A percentile compares a stretch with the other conserved stretches of the same genome.
Conservation (phyloP, 306 rosid genomes). For the Fragaria iinumae region DNA sequence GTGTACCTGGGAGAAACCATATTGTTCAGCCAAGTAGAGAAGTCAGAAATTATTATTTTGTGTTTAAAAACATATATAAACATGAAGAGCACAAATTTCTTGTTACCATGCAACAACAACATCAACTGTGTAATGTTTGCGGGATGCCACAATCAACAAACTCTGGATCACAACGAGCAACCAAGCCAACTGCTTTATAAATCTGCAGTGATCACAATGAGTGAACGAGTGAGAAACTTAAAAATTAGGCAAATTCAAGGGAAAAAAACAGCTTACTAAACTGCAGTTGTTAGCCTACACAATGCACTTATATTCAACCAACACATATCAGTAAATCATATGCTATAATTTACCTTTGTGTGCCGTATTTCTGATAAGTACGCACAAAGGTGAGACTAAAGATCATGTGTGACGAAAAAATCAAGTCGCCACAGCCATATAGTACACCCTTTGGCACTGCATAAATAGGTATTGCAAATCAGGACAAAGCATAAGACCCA, state of each 20-base stretch:
- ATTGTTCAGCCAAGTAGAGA: constrained; percentile 20
- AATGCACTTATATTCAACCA: neutral
- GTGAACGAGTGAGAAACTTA: neutral
- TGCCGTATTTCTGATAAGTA: constrained; percentile 86
- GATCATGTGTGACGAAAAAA: constrained; percentile 98
- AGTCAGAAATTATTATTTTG: neutral
- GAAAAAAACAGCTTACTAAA: too few species aligned
- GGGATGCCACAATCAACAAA: constrained; percentile 90
- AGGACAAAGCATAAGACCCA: constrained; percentile 16
- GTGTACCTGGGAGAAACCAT: constrained; percentile 67
- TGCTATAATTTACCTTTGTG: constrained; percentile 51
- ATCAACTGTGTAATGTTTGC: constrained; percentile 98
- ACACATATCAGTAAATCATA: neutral
- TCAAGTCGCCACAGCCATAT: constrained; percentile 97
- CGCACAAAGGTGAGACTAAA: constrained; percentile 82
- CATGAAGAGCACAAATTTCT: neutral
- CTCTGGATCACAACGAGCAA: constrained; percentile 80
- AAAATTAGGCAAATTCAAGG: neutral
- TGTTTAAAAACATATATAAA: neutral
- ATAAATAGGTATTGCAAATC: constrained; percentile 25
- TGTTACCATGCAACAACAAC: constrained; percentile 93
- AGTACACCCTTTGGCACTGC: constrained; percentile 88
- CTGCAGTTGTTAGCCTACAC: too few species aligned
- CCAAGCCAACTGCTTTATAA: constrained; percentile 83
- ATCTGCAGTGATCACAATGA: constrained; percentile 37